Conservation (phyloP, 257 asterid species). For the Perilla frutescens region DNA sequence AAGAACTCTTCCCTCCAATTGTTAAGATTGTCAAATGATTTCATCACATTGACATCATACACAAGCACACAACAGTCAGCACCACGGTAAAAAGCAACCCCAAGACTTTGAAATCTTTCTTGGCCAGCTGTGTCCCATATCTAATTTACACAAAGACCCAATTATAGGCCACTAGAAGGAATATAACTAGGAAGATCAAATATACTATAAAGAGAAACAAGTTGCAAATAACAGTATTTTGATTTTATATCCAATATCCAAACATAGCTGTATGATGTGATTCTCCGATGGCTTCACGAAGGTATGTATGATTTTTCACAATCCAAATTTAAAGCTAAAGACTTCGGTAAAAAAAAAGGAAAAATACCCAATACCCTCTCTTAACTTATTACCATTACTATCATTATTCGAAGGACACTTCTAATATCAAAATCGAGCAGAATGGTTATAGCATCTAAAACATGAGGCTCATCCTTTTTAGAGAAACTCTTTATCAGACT, state of each 20-base stretch:
- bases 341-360: neutral
- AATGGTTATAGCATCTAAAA: slow-evolving; percentile 12
- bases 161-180: slow-evolving; percentile 11
- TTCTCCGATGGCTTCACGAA: neutral
- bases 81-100: slow-evolving; percentile 99
- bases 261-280: neutral
- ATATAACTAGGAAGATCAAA: neutral
- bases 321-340: neutral
- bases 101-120: slow-evolving; percentile 99
- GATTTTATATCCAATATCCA: neutral
- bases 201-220: neutral
- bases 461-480: neutral
- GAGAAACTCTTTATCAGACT: neutral
- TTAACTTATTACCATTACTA: too few species aligned
- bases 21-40: slow-evolving; percentile 93
- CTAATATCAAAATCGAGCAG: neutral
- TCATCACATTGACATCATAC: slow-evolving; percentile 92
- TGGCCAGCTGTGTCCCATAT: slow-evolving; percentile 99
- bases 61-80: slow-evolving; percentile 99
- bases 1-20: slow-evolving; percentile 98
- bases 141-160: slow-evolving; percentile 43
- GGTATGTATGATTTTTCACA: neutral
- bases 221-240: neutral
- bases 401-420: slow-evolving; percentile 8
- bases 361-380: neutral